A percentile compares a stretch with the other conserved stretches of the same genome.
Conservation (phyloP, 1,284 basidiomycete species). For the Gymnopus androsaceus region DNA sequence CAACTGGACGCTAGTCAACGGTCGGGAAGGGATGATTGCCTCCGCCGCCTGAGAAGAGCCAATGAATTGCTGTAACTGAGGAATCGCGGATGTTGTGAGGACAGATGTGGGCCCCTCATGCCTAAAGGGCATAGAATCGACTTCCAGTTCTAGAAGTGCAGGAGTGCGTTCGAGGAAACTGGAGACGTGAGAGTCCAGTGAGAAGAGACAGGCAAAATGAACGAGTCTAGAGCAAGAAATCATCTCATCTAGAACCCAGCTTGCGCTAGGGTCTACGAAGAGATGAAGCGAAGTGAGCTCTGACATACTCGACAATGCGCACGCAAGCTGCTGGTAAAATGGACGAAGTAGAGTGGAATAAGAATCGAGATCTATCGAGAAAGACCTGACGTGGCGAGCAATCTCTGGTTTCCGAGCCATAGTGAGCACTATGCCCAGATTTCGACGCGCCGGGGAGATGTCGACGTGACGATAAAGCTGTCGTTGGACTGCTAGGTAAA, state of each 20-base stretch:
- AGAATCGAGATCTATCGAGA: constrained; percentile 54
- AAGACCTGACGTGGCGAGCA: constrained; percentile 59
- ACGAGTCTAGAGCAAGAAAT: constrained; percentile 47
- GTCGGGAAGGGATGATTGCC: constrained; percentile 60
- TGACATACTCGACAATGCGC: constrained; percentile 58
- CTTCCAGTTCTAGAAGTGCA: constrained; percentile 53
- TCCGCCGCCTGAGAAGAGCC: constrained; percentile 59
- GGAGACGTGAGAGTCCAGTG: constrained; percentile 56
- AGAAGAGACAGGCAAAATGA: constrained; percentile 58
- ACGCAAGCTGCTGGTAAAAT: constrained; percentile 51
- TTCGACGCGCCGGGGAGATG: constrained; percentile 44
- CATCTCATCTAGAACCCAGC: constrained; percentile 54
- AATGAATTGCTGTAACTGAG: constrained; percentile 56
- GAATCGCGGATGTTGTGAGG: constrained; percentile 44
- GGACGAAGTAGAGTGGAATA: constrained; percentile 39
- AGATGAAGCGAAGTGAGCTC: constrained; percentile 60
- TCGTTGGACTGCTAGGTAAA: constrained; percentile 55
- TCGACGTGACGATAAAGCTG: constrained; percentile 61
- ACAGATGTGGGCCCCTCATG: constrained; percentile 20
- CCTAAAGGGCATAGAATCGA: constrained; percentile 40
- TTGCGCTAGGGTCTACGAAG: constrained; percentile 49
- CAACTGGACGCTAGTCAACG: constrained; percentile 62
- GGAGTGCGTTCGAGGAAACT: constrained; percentile 57
- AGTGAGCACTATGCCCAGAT: constrained; percentile 51
- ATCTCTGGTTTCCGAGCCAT: constrained; percentile 55